Evolutionary conservation across 2,329 filamentous ascomycete genomes (phyloP).

Genomic region (Aspergillus ibericus): DNA sequence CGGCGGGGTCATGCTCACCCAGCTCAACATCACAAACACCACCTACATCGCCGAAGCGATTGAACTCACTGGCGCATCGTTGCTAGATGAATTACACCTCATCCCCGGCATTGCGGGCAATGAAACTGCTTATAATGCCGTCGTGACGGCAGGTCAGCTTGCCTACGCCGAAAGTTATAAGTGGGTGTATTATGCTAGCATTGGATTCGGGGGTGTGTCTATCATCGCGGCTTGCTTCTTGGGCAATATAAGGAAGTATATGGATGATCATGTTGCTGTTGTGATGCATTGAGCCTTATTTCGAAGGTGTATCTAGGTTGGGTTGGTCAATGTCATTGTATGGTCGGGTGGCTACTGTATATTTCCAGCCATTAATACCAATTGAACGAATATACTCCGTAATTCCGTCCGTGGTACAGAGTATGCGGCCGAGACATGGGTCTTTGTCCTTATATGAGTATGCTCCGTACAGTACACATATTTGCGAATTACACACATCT

Average conservation of each 20-base stretch:
- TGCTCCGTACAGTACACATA: too few relatives aligned
- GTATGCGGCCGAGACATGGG: too few relatives aligned
- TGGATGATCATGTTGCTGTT: slow-evolving; percentile 60
- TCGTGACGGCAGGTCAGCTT: slow-evolving; percentile 57
- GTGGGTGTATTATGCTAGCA: slow-evolving; percentile 62
- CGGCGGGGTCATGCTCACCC: slow-evolving; percentile 50
- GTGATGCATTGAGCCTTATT: slow-evolving; percentile 30
- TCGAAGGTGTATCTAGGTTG: not conserved
- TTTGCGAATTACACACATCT: not conserved
- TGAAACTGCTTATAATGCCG: slow-evolving; percentile 50
- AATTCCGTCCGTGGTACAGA: too few relatives aligned
- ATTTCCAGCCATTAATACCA: too few relatives aligned
- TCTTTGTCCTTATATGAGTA: too few relatives aligned
- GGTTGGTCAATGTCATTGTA: not conserved
- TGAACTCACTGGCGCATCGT: slow-evolving; percentile 53
- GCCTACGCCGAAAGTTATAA: slow-evolving; percentile 61
- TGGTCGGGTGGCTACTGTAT: too few relatives aligned
- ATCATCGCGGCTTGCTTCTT: slow-evolving; percentile 61
- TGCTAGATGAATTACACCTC: slow-evolving; percentile 50
- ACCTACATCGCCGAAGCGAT: slow-evolving; percentile 53
- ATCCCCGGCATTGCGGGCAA: slow-evolving; percentile 57
- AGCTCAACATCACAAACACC: slow-evolving; percentile 53
- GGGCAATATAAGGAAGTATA: slow-evolving; percentile 59
- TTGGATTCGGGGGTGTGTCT: slow-evolving; percentile 60
- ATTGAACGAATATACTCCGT: too few relatives aligned